A percentile compares a stretch with the other conserved stretches of the same genome.
Evolutionary conservation across 257 asterid genomes (phyloP).

Genomic region (Ilex asprella): DNA sequence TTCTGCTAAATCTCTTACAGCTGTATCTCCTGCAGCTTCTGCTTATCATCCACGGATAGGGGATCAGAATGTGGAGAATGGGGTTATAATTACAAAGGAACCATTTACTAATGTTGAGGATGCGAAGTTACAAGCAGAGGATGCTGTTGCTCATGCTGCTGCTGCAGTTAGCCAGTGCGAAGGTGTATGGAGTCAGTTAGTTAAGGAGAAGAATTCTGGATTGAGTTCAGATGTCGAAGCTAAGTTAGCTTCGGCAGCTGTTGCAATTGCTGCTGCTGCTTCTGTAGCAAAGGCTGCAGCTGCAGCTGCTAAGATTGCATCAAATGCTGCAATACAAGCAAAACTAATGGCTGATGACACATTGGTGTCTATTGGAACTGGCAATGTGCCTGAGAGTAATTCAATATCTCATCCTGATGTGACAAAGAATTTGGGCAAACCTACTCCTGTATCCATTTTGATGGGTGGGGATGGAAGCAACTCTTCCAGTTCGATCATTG

Average conservation of each 20-base stretch:
- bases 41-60: conserved; percentile 35
- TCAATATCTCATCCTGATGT: conserved; percentile 21
- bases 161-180: conserved; percentile 72
- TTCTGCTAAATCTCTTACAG: conserved; percentile 32
- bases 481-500: conserved; percentile 50
- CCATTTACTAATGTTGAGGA: conserved; percentile 52
- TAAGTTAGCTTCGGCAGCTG: conserved; percentile 85
- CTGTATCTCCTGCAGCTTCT: conserved; percentile 31
- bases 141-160: conserved; percentile 76
- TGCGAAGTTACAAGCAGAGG: conserved; percentile 81
- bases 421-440: conserved; percentile 31
- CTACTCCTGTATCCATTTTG: conserved; percentile 56
- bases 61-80: conserved; percentile 39
- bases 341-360: conserved; percentile 88
- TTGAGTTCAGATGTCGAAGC: conserved; percentile 56
- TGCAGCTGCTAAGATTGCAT: conserved; percentile 93
- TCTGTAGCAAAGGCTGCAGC: conserved; percentile 98
- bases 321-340: conserved; percentile 74
- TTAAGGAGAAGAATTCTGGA: conserved; percentile 53
- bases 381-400: conserved; percentile 17
- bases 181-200: conserved; percentile 69
- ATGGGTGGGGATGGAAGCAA: conserved; percentile 40
- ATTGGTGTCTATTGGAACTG: conserved; percentile 29
- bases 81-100: conserved; percentile 30
- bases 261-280: conserved; percentile 85